Evolutionary conservation across 2,329 filamentous ascomycete genomes (phyloP).

Genomic region (Pseudogymnoascus verrucosus): DNA sequence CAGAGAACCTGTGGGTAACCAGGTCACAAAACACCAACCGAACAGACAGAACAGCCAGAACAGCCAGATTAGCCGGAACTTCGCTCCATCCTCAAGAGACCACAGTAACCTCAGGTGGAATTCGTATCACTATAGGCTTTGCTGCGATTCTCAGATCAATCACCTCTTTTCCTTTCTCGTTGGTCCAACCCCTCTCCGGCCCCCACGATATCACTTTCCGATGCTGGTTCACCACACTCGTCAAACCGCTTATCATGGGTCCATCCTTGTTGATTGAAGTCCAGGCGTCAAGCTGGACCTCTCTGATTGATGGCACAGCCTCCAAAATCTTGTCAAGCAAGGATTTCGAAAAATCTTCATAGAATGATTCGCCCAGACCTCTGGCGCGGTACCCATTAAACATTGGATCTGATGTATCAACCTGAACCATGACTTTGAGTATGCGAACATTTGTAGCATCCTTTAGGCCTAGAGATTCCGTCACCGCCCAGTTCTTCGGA

Average conservation of each 20-base stretch:
- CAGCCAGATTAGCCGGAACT: background rate
- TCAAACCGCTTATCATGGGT: conserved; percentile 54
- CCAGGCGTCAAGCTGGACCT: conserved; percentile 64
- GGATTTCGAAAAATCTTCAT: conserved; percentile 55
- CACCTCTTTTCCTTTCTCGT: conserved; percentile 27
- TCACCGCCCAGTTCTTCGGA: conserved; percentile 62
- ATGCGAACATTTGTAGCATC: conserved; percentile 52
- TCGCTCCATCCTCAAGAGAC: background rate
- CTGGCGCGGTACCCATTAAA: conserved; percentile 57
- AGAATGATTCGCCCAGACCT: conserved; percentile 54
- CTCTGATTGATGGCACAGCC: conserved; percentile 46
- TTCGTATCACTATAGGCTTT: background rate
- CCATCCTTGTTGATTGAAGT: conserved; percentile 56
- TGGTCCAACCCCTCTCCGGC: conserved; percentile 56
- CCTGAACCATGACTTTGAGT: conserved; percentile 62
- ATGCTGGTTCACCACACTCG: conserved; percentile 42
- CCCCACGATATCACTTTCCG: conserved; percentile 58
- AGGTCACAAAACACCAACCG: background rate
- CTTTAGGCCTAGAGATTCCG: conserved; percentile 51
- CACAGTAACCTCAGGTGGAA: background rate
- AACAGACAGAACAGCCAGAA: background rate
- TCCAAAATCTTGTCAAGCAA: conserved; percentile 50
- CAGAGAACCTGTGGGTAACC: background rate
- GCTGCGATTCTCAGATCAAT: conserved; percentile 2
- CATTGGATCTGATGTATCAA: conserved; percentile 58